phyloP scores from a whole-genome alignment of 495 filamentous ascomycete species.

The Xylaria acuta region DNA sequence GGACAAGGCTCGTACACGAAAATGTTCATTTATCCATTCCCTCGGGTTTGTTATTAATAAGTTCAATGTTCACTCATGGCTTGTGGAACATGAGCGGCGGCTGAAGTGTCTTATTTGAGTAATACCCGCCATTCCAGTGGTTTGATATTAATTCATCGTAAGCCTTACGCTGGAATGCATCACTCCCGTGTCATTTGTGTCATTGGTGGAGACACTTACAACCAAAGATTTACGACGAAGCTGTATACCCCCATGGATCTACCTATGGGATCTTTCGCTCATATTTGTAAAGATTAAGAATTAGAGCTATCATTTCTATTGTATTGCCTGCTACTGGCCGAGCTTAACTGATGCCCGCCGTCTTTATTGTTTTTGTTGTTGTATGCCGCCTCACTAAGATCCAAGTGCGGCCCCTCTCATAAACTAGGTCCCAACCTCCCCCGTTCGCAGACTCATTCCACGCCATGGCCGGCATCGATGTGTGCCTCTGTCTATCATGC shows the following conservation, averaged over 20 bases:
- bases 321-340: too few relatives aligned
- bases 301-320: not conserved
- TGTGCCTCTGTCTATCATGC: conserved; percentile 28
- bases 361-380: not conserved
- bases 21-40: not conserved
- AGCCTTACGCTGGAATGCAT: conserved; percentile 12
- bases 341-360: not conserved
- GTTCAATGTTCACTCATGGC: not conserved
- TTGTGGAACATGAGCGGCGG: not conserved
- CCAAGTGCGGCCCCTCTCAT: not conserved
- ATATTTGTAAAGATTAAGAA: not conserved
- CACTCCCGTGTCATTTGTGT: not conserved
- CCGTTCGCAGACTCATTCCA: conserved; percentile 36
- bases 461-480: conserved; percentile 30
- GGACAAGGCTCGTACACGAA: not conserved
- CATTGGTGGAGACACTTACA: not conserved
- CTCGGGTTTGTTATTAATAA: not conserved
- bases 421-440: not conserved
- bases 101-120: not conserved
- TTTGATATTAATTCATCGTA: not conserved
- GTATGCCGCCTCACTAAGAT: not conserved
- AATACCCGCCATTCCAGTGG: conserved; percentile 12
- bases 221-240: not conserved
- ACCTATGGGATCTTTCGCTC: not conserved
- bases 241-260: not conserved